These are phyloP conservation scores for Starmerella apicola DNA, from an alignment of 805 yeast genomes.

Conservation along the genomic window DNA sequence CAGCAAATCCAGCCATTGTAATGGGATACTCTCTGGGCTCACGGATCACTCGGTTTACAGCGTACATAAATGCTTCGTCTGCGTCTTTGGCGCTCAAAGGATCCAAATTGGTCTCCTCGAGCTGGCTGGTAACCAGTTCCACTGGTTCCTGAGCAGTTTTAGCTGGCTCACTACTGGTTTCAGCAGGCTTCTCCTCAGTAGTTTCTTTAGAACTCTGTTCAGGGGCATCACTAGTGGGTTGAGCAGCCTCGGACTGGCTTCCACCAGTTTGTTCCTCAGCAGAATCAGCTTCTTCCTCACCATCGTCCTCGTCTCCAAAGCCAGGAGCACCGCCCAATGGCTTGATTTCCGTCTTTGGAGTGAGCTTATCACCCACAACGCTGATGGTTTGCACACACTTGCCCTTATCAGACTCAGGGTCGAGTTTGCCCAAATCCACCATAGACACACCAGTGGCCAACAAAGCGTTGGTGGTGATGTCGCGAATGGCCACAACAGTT, in stretches of 20 bases:
- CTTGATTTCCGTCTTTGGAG: slow-evolving; percentile 33
- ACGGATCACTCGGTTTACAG: slow-evolving; percentile 59
- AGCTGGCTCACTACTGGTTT: not conserved
- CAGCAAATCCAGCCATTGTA: slow-evolving; percentile 49
- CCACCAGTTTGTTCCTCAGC: not conserved
- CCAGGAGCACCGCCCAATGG: not conserved
- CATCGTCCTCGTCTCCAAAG: not conserved
- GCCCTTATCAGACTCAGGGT: slow-evolving; percentile 47
- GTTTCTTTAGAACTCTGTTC: slow-evolving; percentile 5
- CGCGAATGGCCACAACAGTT: slow-evolving; percentile 58
- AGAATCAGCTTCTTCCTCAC: not conserved
- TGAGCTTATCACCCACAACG: slow-evolving; percentile 52
- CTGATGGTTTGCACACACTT: slow-evolving; percentile 69
- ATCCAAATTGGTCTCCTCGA: slow-evolving; percentile 1
- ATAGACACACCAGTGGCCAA: slow-evolving; percentile 21
- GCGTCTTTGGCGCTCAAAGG: slow-evolving; percentile 14
- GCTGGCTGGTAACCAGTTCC: not conserved
- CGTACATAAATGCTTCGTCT: slow-evolving; percentile 54
- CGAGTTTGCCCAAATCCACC: slow-evolving; percentile 31
- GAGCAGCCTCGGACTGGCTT: not conserved
- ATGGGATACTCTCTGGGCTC: slow-evolving; percentile 41
- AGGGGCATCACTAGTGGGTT: slow-evolving; percentile 21
- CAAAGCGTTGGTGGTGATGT: slow-evolving; percentile 29
- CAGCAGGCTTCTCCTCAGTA: not conserved
- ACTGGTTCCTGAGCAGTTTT: not conserved